These are phyloP conservation scores for Gossypium arboreum DNA, from an alignment of 345 rosid genomes.

Conservation along the genomic window DNA sequence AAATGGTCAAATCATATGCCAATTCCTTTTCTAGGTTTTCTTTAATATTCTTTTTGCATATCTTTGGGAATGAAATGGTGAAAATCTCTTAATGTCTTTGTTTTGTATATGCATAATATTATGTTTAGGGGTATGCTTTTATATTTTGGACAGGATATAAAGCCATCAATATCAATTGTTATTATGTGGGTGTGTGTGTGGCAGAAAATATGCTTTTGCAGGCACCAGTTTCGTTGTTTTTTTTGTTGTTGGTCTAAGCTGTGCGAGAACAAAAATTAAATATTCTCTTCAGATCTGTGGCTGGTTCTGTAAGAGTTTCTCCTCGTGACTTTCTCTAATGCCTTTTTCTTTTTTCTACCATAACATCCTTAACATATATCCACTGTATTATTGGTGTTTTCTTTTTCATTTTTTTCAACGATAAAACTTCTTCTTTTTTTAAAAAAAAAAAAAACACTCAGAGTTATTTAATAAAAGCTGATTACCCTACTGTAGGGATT, in stretches of 20 bases:
- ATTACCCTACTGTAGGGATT: neutral
- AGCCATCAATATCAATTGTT: conserved; percentile 31
- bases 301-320: conserved; percentile 14
- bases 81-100: too few relatives aligned
- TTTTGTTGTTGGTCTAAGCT: conserved; percentile 37
- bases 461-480: too few relatives aligned
- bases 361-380: conserved; percentile 3
- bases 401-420: neutral
- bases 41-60: too few relatives aligned
- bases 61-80: too few relatives aligned
- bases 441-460: neutral
- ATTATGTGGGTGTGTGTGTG: conserved; percentile 11
- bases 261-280: conserved; percentile 26
- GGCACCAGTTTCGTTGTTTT: conserved; percentile 46
- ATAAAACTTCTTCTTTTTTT: too few relatives aligned
- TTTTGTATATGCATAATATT: neutral
- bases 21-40: too few relatives aligned
- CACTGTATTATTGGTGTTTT: conserved; percentile 28
- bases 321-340: conserved; percentile 36
- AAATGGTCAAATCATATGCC: too few relatives aligned
- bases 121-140: too few relatives aligned
- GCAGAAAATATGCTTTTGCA: conserved; percentile 39
- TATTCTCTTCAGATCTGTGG: conserved; percentile 31
- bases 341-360: neutral
- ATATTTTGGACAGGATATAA: neutral